These are phyloP conservation scores for Echium plantagineum DNA, from an alignment of 257 asterid genomes.

Conservation along the genomic window DNA sequence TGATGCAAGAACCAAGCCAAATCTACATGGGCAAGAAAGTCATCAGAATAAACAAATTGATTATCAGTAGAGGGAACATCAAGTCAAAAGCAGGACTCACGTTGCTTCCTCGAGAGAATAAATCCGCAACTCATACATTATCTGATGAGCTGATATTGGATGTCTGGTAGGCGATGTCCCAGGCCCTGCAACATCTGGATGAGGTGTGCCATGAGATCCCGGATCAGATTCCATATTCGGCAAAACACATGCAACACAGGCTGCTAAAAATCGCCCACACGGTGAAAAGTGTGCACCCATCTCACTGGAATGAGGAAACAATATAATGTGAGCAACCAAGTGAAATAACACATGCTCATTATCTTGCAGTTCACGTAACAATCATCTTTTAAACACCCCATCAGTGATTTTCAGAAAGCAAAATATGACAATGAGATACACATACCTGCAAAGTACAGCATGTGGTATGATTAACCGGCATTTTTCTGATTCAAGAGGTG, in stretches of 20 bases:
- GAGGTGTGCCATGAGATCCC: slow-evolving; percentile 54
- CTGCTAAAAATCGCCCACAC: slow-evolving; percentile 90
- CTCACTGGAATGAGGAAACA: slow-evolving; percentile 35
- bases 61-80: background rate
- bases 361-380: background rate
- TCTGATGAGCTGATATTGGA: slow-evolving; percentile 77
- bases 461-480: slow-evolving; percentile 86
- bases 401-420: background rate
- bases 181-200: slow-evolving; percentile 49
- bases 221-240: slow-evolving; percentile 66
- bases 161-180: slow-evolving; percentile 96
- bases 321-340: slow-evolving; percentile 2
- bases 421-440: background rate
- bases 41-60: slow-evolving; percentile 10
- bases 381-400: background rate
- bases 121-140: slow-evolving; percentile 82
- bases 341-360: background rate
- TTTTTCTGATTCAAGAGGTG: slow-evolving; percentile 47
- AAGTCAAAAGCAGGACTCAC: slow-evolving; percentile 27
- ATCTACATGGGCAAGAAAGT: slow-evolving; percentile 34
- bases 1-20: slow-evolving; percentile 73
- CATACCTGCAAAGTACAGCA: slow-evolving; percentile 92
- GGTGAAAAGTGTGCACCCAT: slow-evolving; percentile 98
- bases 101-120: slow-evolving; percentile 93
- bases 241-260: slow-evolving; percentile 87